A percentile compares a stretch with the other conserved stretches of the same genome.
phyloP scores from a whole-genome alignment of 2,329 filamentous ascomycete species.

The Sporothrix dimorphospora region DNA sequence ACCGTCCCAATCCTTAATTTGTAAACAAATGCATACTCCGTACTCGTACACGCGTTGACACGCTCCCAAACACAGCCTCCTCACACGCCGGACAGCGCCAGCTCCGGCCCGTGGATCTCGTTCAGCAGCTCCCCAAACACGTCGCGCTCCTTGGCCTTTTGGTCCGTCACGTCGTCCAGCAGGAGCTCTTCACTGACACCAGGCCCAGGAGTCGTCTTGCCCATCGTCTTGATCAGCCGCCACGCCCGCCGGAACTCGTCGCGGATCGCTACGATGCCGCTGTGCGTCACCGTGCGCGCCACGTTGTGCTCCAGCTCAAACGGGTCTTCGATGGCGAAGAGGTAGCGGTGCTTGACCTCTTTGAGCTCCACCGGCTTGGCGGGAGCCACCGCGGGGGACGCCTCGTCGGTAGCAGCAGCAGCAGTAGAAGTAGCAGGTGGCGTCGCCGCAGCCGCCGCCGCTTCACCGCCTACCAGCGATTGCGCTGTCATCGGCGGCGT shows the following conservation, averaged over 20 bases:
- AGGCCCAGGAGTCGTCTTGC: slow-evolving; percentile 37
- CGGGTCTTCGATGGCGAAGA: slow-evolving; percentile 90
- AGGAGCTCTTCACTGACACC: slow-evolving; percentile 51
- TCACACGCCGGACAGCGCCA: background rate
- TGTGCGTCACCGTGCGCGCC: slow-evolving; percentile 80
- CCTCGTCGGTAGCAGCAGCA: too few species aligned
- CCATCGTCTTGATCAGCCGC: slow-evolving; percentile 64
- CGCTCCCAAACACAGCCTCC: background rate
- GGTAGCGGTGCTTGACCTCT: slow-evolving; percentile 76
- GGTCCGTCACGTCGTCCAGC: slow-evolving; percentile 52
- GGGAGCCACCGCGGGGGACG: background rate
- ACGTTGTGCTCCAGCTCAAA: slow-evolving; percentile 90
- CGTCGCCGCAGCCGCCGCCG: background rate
- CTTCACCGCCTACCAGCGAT: background rate
- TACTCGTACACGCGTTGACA: background rate
- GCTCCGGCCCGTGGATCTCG: slow-evolving; percentile 45
- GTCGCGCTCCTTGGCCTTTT: slow-evolving; percentile 42
- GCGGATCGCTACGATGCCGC: slow-evolving; percentile 78
- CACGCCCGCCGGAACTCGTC: slow-evolving; percentile 84
- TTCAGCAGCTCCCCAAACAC: slow-evolving; percentile 45
- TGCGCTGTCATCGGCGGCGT: background rate
- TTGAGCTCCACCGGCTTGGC: slow-evolving; percentile 53
- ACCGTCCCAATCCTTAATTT: background rate
- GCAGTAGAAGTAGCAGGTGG: too few species aligned
- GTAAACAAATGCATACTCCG: background rate